These are phyloP conservation scores for Monilinia polystroma DNA, from an alignment of 2,329 filamentous ascomycete species.

Conservation along the genomic window DNA sequence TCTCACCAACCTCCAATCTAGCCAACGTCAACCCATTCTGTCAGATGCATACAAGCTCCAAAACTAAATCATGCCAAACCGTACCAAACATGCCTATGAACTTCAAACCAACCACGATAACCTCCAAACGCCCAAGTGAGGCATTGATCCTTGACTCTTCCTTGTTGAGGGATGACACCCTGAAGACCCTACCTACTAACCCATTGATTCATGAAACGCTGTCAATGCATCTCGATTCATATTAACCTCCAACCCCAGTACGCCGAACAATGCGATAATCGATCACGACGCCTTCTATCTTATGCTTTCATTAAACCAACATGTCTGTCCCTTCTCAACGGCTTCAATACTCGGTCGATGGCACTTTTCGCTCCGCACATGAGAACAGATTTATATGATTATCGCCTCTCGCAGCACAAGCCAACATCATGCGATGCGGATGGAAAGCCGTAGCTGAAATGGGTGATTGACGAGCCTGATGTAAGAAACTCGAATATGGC, in stretches of 20 bases:
- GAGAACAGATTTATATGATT: slow-evolving; percentile 87
- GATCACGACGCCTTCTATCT: slow-evolving; percentile 12
- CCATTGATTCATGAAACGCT: slow-evolving; percentile 8
- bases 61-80: not conserved
- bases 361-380: slow-evolving; percentile 51
- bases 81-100: slow-evolving; percentile 15
- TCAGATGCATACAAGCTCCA: slow-evolving; percentile 7
- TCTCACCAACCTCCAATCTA: slow-evolving; percentile 6
- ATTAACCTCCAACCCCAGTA: slow-evolving; percentile 17
- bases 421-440: slow-evolving; percentile 88
- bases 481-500: slow-evolving; percentile 85
- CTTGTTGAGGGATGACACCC: not conserved
- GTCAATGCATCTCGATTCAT: slow-evolving; percentile 5
- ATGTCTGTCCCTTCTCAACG: not conserved
- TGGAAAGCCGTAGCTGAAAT: slow-evolving; percentile 93
- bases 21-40: slow-evolving; percentile 14
- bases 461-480: slow-evolving; percentile 74
- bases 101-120: slow-evolving; percentile 3
- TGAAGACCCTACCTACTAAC: not conserved
- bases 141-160: not conserved
- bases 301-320: slow-evolving; percentile 5
- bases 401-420: slow-evolving; percentile 81
- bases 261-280: slow-evolving; percentile 23
- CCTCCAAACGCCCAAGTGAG: not conserved
- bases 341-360: slow-evolving; percentile 21